A percentile compares a stretch with the other conserved stretches of the same genome.
These are phyloP conservation scores for Colletotrichum sp. DNA, from an alignment of 2,329 filamentous ascomycete species.

Conservation along the genomic window DNA sequence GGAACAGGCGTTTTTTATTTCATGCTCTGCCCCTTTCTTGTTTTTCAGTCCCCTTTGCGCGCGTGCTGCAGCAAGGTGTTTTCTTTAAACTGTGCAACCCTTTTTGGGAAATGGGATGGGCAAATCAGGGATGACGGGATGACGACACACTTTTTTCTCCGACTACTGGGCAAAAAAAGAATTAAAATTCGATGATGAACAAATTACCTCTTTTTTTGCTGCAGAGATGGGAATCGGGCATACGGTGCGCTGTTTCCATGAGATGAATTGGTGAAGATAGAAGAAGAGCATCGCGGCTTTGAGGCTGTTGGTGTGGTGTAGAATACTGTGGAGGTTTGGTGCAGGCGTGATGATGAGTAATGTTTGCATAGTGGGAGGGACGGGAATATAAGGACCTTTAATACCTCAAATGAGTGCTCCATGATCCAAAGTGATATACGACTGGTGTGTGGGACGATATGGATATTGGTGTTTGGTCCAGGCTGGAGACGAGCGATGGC, in stretches of 20 bases:
- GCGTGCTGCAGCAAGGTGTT: constrained; percentile 15
- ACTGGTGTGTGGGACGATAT: background rate
- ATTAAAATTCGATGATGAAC: constrained; percentile 4
- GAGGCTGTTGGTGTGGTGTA: background rate
- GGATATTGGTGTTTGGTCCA: background rate
- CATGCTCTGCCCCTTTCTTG: background rate
- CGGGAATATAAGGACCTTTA: background rate
- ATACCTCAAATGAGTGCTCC: background rate
- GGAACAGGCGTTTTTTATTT: background rate
- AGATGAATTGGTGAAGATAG: background rate
- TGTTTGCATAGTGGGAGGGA: background rate
- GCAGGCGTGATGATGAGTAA: background rate
- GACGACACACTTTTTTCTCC: background rate
- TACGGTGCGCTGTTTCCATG: background rate
- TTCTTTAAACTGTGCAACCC: background rate
- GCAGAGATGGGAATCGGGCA: background rate
- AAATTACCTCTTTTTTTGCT: background rate
- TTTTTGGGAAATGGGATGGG: constrained; percentile 1
- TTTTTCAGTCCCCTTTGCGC: background rate
- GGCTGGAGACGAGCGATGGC: too few relatives aligned
- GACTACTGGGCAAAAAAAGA: constrained; percentile 1
- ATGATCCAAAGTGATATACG: background rate
- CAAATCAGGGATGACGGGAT: constrained; percentile 13
- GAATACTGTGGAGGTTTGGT: background rate
- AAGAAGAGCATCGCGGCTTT: background rate